Conservation (phyloP, 305 asterid species). For the Euphrasia arctica region DNA sequence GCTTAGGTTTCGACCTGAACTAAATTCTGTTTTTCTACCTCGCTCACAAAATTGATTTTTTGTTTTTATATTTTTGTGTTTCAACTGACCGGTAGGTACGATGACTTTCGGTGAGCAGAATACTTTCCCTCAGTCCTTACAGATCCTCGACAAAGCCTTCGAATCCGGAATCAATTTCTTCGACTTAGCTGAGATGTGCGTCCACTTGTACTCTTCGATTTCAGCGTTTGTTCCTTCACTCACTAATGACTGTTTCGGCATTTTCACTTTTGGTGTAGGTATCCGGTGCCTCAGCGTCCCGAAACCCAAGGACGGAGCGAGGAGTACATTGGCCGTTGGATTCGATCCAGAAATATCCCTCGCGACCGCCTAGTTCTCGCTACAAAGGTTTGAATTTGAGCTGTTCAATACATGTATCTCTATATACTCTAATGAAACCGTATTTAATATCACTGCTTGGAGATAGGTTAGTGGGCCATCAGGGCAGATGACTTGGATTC, state of each 20-base stretch:
- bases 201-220: neutral
- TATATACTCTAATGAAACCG: slow-evolving; percentile 23
- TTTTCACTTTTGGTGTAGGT: slow-evolving; percentile 42
- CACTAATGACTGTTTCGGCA: neutral
- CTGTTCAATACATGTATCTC: neutral
- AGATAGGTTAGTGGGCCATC: slow-evolving; percentile 89
- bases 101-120: slow-evolving; percentile 89
- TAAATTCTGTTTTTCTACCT: neutral
- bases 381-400: slow-evolving; percentile 58
- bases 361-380: slow-evolving; percentile 66
- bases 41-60: neutral
- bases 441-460: slow-evolving; percentile 21
- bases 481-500: slow-evolving; percentile 94
- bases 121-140: slow-evolving; percentile 53
- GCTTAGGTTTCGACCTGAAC: slow-evolving; percentile 47
- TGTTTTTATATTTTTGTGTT: neutral
- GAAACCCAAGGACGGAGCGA: slow-evolving; percentile 89
- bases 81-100: slow-evolving; percentile 39
- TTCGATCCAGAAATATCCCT: slow-evolving; percentile 46
- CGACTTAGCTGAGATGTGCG: slow-evolving; percentile 82
- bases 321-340: slow-evolving; percentile 65
- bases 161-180: slow-evolving; percentile 75
- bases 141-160: slow-evolving; percentile 71
- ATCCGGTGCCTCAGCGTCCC: slow-evolving; percentile 83
- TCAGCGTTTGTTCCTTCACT: neutral